These are phyloP conservation scores for Blastobotrys niveus DNA, from an alignment of 1,139 yeast species.

Conservation along the genomic window DNA sequence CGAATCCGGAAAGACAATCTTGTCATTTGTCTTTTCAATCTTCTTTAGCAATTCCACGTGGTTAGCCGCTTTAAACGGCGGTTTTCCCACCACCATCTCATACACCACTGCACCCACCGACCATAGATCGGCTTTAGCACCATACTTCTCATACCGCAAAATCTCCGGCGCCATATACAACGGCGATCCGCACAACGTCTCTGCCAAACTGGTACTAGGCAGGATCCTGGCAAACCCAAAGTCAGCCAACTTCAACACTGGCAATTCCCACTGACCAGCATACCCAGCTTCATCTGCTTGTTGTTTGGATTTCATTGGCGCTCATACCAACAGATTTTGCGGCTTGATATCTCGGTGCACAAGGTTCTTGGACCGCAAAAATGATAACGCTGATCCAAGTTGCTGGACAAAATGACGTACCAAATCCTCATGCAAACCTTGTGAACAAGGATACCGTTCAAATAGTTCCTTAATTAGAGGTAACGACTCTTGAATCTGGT, in stretches of 20 bases:
- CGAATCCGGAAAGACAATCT: constrained; percentile 60
- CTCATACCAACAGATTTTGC: constrained; percentile 77
- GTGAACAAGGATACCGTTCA: constrained; percentile 71
- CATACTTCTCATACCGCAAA: constrained; percentile 85
- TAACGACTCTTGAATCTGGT: constrained; percentile 64
- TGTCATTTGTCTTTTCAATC: constrained; percentile 76
- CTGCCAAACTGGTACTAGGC: constrained; percentile 91
- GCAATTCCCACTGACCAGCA: constrained; percentile 82
- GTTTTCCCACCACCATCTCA: constrained; percentile 92
- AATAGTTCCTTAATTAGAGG: constrained; percentile 74
- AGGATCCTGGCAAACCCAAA: constrained; percentile 94
- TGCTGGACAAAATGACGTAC: constrained; percentile 84
- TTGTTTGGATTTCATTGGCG: constrained; percentile 58
- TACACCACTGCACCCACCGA: constrained; percentile 94
- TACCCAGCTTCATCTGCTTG: constrained; percentile 54
- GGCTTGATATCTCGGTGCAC: constrained; percentile 95
- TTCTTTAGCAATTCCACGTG: constrained; percentile 82
- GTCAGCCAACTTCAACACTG: constrained; percentile 88
- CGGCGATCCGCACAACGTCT: constrained; percentile 95
- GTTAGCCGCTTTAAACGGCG: constrained; percentile 90
- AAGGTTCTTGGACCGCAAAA: constrained; percentile 72
- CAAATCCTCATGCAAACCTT: constrained; percentile 72
- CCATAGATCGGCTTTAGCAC: constrained; percentile 97
- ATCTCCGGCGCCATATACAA: constrained; percentile 98
- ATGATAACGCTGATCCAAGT: constrained; percentile 74